Base-by-base conservation (phyloP, 257 asterid genomes). In the Euphrasia confusa region DNA sequence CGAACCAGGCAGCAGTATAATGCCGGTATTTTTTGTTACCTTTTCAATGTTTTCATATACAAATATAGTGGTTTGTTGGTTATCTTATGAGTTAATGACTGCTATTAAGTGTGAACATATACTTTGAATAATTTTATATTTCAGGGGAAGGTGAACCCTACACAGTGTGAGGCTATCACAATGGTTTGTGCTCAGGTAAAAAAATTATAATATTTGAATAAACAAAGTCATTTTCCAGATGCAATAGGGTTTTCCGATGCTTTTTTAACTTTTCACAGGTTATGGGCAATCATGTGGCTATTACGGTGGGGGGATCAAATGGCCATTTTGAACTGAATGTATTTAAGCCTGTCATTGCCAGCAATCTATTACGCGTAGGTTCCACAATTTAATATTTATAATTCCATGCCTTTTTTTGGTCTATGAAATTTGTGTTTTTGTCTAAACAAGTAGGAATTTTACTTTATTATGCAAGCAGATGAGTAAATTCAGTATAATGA, bases 1-100 rank as follows among this genome's bases (percentile, higher is more conserved):
- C 80, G 99, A 93, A 78, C 97, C 99, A 30, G 97, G 99, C 68
- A 93, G 99, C 93, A 89, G 99, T 73, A 89, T 93, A 72, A 93
- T 93, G 97, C 99, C 97, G 64, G 97, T 93, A 89, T 71, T 48
- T 21, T 30, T 49, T 66, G 77, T 62, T 11, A 10, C 6, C 17
- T 12, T 45, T 10, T 45, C 40, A 35, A 10, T 5, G 5, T 12
- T 45, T 10, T 45, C 40, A 35, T 37, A 14, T 18, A 14, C 28
- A 18, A 50, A 50, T 6, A 3, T 50, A 35, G 10, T 37, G 12
- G 12, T 37, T 37, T 11, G 42, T 8, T 37, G 42, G 97, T 50
- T 87, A 89, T 78, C 35, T 14, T 50, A 37, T 37, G 12, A 35
- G 40, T 73, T 28, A 35, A 35, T 44, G 35, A 67, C 67, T 50